Conservation (phyloP, 768 basidiomycete species). For the Mrakia hoshinonis region DNA sequence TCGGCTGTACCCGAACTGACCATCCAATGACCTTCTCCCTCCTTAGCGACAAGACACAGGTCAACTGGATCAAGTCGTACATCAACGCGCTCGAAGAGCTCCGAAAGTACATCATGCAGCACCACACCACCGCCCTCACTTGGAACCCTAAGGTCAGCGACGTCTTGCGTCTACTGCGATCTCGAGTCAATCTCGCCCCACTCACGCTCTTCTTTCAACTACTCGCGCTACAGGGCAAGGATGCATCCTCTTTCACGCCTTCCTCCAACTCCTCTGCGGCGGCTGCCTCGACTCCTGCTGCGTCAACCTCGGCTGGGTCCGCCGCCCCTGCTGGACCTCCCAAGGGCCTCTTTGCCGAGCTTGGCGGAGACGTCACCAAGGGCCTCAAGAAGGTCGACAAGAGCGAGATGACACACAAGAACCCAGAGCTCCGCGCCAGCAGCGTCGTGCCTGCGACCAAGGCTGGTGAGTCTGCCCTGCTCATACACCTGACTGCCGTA, state of each 20-base stretch:
- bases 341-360: conserved; percentile 71
- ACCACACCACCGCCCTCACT: conserved; percentile 71
- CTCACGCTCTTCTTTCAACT: background rate
- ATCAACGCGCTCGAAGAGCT: conserved; percentile 63
- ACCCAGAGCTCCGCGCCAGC: conserved; percentile 65
- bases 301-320: conserved; percentile 20
- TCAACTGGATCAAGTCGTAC: conserved; percentile 77
- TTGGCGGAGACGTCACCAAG: conserved; percentile 84
- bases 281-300: conserved; percentile 31
- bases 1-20: background rate
- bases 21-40: no score
- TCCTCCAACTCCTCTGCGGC: conserved; percentile 32
- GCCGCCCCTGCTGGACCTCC: conserved; percentile 36
- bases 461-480: conserved; percentile 25
- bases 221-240: conserved; percentile 33
- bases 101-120: conserved; percentile 71
- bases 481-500: no score
- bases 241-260: conserved; percentile 33
- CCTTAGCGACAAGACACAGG: conserved; percentile 68
- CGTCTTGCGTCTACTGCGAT: background rate
- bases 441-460: conserved; percentile 49
- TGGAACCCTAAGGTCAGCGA: conserved; percentile 74
- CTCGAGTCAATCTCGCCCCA: background rate
- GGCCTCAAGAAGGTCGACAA: conserved; percentile 86
- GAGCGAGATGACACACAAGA: conserved; percentile 99